Percentiles rank a stretch among this genome's conserved stretches.
These are phyloP conservation scores for Sporothrix brunneoviolacea DNA, from an alignment of 2,329 filamentous ascomycete genomes.

Conservation along the genomic window DNA sequence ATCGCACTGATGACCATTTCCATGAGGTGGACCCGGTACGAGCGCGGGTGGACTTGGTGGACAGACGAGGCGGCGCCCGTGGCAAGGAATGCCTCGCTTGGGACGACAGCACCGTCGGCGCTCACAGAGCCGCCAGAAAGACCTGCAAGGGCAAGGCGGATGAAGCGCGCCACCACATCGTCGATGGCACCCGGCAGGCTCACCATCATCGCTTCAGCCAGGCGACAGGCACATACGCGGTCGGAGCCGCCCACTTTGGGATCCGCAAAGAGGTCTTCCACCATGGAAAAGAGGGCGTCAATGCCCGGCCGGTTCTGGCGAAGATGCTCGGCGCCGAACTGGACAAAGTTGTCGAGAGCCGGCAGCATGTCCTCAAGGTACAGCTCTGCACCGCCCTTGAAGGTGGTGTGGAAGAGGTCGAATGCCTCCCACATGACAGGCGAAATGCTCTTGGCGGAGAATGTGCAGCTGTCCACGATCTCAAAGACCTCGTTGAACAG, in stretches of 20 bases:
- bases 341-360: slow-evolving; percentile 94
- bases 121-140: slow-evolving; percentile 45
- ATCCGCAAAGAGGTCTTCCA: slow-evolving; percentile 88
- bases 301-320: slow-evolving; percentile 80
- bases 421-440: slow-evolving; percentile 98
- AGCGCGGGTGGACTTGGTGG: slow-evolving; percentile 66
- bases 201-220: slow-evolving; percentile 95
- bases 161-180: slow-evolving; percentile 80
- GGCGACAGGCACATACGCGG: slow-evolving; percentile 93
- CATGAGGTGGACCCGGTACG: slow-evolving; percentile 92
- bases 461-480: slow-evolving; percentile 98
- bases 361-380: slow-evolving; percentile 99
- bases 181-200: slow-evolving; percentile 86
- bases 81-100: slow-evolving; percentile 12
- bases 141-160: slow-evolving; percentile 80
- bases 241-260: slow-evolving; percentile 90
- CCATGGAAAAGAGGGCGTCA: slow-evolving; percentile 85
- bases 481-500: slow-evolving; percentile 98
- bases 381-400: slow-evolving; percentile 93
- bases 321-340: slow-evolving; percentile 77
- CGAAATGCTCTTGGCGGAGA: slow-evolving; percentile 91
- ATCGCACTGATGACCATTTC: slow-evolving; percentile 98
- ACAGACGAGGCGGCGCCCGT: slow-evolving; percentile 16
- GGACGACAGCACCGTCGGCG: slow-evolving; percentile 42
- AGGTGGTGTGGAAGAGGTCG: slow-evolving; percentile 90